Percentiles rank a stretch among this genome's conserved stretches.
Evolutionary conservation across 1,284 basidiomycete species (phyloP).

Genomic region (Heterobasidion annosum): DNA sequence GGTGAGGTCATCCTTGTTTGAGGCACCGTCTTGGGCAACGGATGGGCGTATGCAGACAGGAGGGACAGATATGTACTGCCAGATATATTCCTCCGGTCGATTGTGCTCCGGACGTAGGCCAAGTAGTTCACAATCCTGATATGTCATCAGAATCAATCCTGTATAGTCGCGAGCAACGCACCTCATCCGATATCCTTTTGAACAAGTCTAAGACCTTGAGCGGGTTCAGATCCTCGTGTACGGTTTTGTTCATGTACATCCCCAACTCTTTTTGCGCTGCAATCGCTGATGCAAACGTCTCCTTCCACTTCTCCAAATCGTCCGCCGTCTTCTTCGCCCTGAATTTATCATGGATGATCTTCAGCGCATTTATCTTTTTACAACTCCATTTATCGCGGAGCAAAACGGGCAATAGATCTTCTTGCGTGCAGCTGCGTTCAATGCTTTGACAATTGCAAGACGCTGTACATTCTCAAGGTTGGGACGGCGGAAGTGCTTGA

Average conservation of each 20-base stretch:
- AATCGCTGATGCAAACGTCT: slow-evolving; percentile 76
- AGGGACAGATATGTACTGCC: slow-evolving; percentile 99
- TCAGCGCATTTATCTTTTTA: slow-evolving; percentile 96
- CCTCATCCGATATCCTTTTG: slow-evolving; percentile 88
- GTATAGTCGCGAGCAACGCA: slow-evolving; percentile 16
- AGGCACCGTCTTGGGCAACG: slow-evolving; percentile 93
- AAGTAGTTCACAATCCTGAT: slow-evolving; percentile 93
- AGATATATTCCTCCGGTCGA: slow-evolving; percentile 95
- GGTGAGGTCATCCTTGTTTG: slow-evolving; percentile 97
- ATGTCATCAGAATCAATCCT: neutral
- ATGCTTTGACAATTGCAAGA: slow-evolving; percentile 77
- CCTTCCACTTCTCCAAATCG: slow-evolving; percentile 84
- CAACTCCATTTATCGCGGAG: slow-evolving; percentile 86
- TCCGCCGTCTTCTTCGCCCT: slow-evolving; percentile 90
- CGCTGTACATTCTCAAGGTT: slow-evolving; percentile 93
- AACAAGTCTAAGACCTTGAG: slow-evolving; percentile 93
- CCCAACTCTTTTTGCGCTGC: slow-evolving; percentile 84
- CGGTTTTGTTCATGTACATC: slow-evolving; percentile 81
- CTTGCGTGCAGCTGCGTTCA: slow-evolving; percentile 86
- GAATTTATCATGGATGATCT: slow-evolving; percentile 98
- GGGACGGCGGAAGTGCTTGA: slow-evolving; percentile 85
- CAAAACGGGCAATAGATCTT: slow-evolving; percentile 92
- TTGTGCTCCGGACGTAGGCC: slow-evolving; percentile 87
- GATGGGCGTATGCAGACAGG: slow-evolving; percentile 97
- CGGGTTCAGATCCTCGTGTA: slow-evolving; percentile 92